phyloP scores from a whole-genome alignment of 495 filamentous ascomycete genomes.

The Barbatosphaeria neglecta region DNA sequence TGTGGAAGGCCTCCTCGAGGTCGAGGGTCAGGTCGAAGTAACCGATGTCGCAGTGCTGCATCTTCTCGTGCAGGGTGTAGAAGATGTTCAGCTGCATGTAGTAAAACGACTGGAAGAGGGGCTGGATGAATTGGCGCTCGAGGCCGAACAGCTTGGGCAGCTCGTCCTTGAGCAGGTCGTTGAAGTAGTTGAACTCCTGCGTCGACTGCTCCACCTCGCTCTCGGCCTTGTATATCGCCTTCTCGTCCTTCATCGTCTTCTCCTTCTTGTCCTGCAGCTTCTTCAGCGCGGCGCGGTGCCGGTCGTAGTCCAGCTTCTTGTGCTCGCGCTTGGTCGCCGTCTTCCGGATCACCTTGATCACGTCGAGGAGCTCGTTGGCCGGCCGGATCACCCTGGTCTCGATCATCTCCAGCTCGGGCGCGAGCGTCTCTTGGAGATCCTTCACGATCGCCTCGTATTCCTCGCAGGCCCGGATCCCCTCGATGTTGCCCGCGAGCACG shows the following conservation, averaged over 20 bases:
- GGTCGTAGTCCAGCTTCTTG: constrained; percentile 94
- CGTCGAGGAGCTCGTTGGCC: constrained; percentile 87
- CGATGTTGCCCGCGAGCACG: constrained; percentile 73
- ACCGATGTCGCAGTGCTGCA: constrained; percentile 91
- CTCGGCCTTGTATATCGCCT: constrained; percentile 91
- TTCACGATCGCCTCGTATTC: constrained; percentile 89
- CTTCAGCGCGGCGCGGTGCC: constrained; percentile 69
- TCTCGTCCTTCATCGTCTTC: constrained; percentile 91
- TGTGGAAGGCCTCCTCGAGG: constrained; percentile 79
- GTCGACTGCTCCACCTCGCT: constrained; percentile 84
- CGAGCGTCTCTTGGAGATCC: constrained; percentile 77
- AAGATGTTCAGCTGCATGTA: constrained; percentile 99
- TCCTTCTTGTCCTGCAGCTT: constrained; percentile 98
- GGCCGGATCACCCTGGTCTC: constrained; percentile 82
- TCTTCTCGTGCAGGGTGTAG: constrained; percentile 94
- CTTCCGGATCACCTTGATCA: constrained; percentile 92
- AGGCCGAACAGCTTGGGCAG: constrained; percentile 83
- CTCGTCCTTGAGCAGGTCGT: constrained; percentile 91
- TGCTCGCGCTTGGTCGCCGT: constrained; percentile 82
- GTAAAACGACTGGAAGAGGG: constrained; percentile 97
- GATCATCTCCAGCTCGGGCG: constrained; percentile 96
- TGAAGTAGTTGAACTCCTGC: constrained; percentile 93
- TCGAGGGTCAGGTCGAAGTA: constrained; percentile 91
- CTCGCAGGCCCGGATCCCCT: constrained; percentile 89
- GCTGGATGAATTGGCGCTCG: constrained; percentile 94